Evolutionary conservation across 148 eudicot genomes (phyloP), one percentile per base, ranked within the genome.

Genomic region (Rhododendron ferrugineum): DNA sequence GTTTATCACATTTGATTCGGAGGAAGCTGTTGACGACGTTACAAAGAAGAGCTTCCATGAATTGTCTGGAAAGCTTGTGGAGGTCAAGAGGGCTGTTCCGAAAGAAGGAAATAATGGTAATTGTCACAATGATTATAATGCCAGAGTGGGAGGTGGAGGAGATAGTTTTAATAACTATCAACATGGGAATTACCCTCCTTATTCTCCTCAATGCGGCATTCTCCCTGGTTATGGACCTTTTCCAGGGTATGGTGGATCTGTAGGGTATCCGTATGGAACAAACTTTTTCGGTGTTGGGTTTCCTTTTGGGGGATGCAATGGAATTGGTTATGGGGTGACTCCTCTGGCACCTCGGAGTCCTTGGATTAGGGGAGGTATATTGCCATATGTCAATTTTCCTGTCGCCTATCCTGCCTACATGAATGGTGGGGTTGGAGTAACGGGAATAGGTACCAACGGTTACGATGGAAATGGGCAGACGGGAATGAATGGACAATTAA

Each of bases 241-340:
- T 62, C 23, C 90, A 36, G 68, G 88, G 18, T 91, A 88, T 85
- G 92, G 93, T 42, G 93, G 87, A 79, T 54, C 83, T 72, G n/a
- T 84, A 8, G 91, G 92, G 37, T 93, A 91, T 32, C 18, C 49
- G 5, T 34, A 22, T n/a, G 52, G 20, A 46, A 28, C 36, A 10
- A 47, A 46, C 60, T 26, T 86, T 91, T 92, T 85, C 83, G 91
- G 92, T 75, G 90, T 87, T 66, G 90, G 86, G 58, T 90, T 8
- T 11, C 73, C 73, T 3, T 83, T 16, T 42, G 79, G 34, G 23
- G 56, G 26, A 13, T 60, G 66, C 86, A 87, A 87, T 32, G 86
- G 91, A 30, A 44, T 86, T 86, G 90, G 96, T 66, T 95, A 93
- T 87, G 92, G 92, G 74, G 74, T 90, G 84, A 83, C 93, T 22